Conservation (phyloP, 2,329 filamentous ascomycete species). For the Mycogone perniciosa region DNA sequence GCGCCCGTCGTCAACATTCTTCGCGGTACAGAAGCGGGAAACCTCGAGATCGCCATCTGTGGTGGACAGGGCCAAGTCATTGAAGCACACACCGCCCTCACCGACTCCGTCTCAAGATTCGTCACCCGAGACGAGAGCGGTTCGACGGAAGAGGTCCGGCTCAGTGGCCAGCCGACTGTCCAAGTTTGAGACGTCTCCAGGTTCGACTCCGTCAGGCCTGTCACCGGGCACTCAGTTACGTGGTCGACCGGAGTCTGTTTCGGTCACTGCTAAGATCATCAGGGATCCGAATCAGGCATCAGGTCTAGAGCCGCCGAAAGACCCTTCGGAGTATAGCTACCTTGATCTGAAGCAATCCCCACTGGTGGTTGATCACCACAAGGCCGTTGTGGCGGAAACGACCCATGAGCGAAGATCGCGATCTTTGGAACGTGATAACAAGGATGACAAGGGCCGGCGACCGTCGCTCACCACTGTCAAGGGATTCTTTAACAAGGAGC, state of each 20-base stretch:
- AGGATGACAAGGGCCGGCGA: constrained; percentile 39
- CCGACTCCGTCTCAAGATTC: constrained; percentile 39
- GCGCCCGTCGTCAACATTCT: constrained; percentile 49
- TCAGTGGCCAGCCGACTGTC: constrained; percentile 51
- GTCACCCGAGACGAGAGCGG: constrained; percentile 36
- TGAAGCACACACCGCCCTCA: constrained; percentile 26
- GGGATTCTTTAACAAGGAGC: constrained; percentile 53
- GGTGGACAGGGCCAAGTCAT: constrained; percentile 36
- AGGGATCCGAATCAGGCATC: constrained; percentile 50
- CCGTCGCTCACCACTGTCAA: constrained; percentile 55
- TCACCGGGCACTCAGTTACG: constrained; percentile 31
- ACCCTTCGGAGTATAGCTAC: constrained; percentile 38
- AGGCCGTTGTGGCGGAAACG: constrained; percentile 22
- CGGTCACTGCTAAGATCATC: constrained; percentile 79
- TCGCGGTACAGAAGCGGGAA: constrained; percentile 50
- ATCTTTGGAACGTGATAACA: constrained; percentile 27
- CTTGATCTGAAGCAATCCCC: constrained; percentile 54
- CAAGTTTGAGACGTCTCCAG: constrained; percentile 42
- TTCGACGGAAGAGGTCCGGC: constrained; percentile 37
- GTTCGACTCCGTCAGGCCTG: constrained; percentile 17
- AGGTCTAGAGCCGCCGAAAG: constrained; percentile 35
- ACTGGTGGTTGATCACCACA: constrained; percentile 51
- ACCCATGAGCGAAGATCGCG: constrained; percentile 28
- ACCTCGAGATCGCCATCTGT: constrained; percentile 40
- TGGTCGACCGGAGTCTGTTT: constrained; percentile 66